Conservation (phyloP, 1,284 basidiomycete species). For the Naganishia albida region DNA sequence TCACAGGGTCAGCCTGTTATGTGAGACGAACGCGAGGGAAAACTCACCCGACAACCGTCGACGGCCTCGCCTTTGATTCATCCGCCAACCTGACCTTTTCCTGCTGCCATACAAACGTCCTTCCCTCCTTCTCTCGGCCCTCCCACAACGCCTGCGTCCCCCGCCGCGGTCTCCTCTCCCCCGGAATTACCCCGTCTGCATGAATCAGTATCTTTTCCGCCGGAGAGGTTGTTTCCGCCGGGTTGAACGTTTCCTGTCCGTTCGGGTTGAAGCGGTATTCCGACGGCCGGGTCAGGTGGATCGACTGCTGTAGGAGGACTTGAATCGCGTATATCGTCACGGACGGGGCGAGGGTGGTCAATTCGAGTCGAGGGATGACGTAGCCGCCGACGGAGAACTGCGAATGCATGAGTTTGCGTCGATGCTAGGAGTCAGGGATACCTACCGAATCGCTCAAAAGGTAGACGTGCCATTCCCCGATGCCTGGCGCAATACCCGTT, state of each 20-base stretch:
- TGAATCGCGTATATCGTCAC: slow-evolving; percentile 28
- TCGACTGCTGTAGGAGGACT: slow-evolving; percentile 16
- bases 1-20: too few species aligned
- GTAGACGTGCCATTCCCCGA: slow-evolving; percentile 27
- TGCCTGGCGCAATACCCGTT: slow-evolving; percentile 7
- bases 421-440: background rate
- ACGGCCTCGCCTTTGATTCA: slow-evolving; percentile 24
- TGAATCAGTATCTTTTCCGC: slow-evolving; percentile 10
- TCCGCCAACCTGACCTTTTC: slow-evolving; percentile 25
- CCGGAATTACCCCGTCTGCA: slow-evolving; percentile 12
- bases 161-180: slow-evolving; percentile 7
- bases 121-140: background rate
- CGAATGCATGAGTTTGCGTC: background rate
- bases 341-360: slow-evolving; percentile 4
- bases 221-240: background rate
- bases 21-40: background rate
- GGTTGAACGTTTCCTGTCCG: slow-evolving; percentile 16
- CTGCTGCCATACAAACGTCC: slow-evolving; percentile 12
- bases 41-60: slow-evolving; percentile 27
- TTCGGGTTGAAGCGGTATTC: slow-evolving; percentile 27
- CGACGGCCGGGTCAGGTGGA: slow-evolving; percentile 17
- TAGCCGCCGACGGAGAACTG: slow-evolving; percentile 32
- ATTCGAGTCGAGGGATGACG: slow-evolving; percentile 21
- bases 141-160: slow-evolving; percentile 13
- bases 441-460: slow-evolving; percentile 31